Conservation (phyloP, 2,329 filamentous ascomycete species). For the Leptoxyphium fumago region DNA sequence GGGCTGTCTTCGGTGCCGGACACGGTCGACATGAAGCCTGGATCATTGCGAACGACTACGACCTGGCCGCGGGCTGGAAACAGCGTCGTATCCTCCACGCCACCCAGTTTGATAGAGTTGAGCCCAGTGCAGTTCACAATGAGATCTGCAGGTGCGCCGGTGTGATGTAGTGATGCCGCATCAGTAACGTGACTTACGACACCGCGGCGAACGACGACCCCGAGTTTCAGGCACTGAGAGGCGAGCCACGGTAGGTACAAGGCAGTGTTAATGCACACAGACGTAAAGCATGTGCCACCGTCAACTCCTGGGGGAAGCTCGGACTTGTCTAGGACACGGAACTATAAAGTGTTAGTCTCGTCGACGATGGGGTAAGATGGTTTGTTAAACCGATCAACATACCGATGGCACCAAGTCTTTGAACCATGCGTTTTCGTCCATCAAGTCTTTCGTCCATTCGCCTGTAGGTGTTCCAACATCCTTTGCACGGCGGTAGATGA, state of each 20-base stretch:
- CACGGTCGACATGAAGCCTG: constrained; percentile 51
- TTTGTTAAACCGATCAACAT: constrained; percentile 32
- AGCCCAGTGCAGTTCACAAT: constrained; percentile 80
- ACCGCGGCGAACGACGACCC: constrained; percentile 40
- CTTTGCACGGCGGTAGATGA: constrained; percentile 45
- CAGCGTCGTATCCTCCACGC: constrained; percentile 61
- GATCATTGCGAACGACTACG: constrained; percentile 68
- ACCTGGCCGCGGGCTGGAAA: constrained; percentile 70
- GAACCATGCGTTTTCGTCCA: constrained; percentile 57
- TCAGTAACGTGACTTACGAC: constrained; percentile 53
- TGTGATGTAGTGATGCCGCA: constrained; percentile 46
- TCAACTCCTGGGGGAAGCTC: constrained; percentile 49
- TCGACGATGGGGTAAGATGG: background rate
- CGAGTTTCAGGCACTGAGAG: constrained; percentile 61
- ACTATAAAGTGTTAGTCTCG: constrained; percentile 9
- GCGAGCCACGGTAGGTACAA: constrained; percentile 79
- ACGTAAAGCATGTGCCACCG: constrained; percentile 62
- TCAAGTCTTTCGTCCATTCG: constrained; percentile 50
- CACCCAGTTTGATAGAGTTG: constrained; percentile 58
- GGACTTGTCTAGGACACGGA: constrained; percentile 16
- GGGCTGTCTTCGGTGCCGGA: constrained; percentile 61
- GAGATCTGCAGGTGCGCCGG: constrained; percentile 45
- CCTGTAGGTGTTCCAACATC: constrained; percentile 42
- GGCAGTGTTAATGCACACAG: constrained; percentile 80
- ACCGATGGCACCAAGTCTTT: constrained; percentile 44